Percentiles rank a stretch among this genome's conserved stretches.
Evolutionary conservation across 306 rosid genomes (phyloP).

Genomic region (Ormosia emarginata): DNA sequence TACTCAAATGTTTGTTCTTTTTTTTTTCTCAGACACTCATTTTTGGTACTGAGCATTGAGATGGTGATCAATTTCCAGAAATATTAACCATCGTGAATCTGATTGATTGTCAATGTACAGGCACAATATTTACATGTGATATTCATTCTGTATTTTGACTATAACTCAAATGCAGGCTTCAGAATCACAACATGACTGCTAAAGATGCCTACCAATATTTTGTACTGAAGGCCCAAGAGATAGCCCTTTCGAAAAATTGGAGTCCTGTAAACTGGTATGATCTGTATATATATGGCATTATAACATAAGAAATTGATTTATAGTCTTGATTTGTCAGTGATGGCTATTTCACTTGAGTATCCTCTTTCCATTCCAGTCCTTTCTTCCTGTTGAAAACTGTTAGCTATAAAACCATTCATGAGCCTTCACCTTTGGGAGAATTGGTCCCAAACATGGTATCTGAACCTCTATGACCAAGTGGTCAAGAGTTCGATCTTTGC

Average conservation of each 20-base stretch:
- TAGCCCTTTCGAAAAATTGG: slow-evolving; percentile 82
- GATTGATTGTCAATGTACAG: background rate
- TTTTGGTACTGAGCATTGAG: background rate
- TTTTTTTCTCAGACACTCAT: background rate
- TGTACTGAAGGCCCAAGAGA: slow-evolving; percentile 83
- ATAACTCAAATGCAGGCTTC: slow-evolving; percentile 63
- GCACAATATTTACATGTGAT: background rate
- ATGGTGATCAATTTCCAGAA: background rate
- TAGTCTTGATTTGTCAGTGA: slow-evolving; percentile 9
- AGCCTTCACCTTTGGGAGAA: too few relatives aligned
- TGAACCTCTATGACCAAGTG: too few relatives aligned
- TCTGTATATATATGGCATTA: background rate
- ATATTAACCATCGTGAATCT: background rate
- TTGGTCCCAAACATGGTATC: too few relatives aligned
- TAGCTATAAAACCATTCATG: too few relatives aligned
- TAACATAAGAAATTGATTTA: background rate
- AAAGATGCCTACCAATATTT: slow-evolving; percentile 84
- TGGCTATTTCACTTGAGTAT: background rate
- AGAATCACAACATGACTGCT: slow-evolving; percentile 60
- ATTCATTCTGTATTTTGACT: slow-evolving; percentile 9
- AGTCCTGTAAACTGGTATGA: slow-evolving; percentile 92
- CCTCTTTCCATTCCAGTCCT: background rate
- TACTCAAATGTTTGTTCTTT: background rate
- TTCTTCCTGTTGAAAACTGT: slow-evolving; percentile 12
- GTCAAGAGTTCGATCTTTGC: too few relatives aligned